Base-by-base conservation (phyloP, 1,139 yeast species). In the Groenewaldozyma auringiensis region DNA sequence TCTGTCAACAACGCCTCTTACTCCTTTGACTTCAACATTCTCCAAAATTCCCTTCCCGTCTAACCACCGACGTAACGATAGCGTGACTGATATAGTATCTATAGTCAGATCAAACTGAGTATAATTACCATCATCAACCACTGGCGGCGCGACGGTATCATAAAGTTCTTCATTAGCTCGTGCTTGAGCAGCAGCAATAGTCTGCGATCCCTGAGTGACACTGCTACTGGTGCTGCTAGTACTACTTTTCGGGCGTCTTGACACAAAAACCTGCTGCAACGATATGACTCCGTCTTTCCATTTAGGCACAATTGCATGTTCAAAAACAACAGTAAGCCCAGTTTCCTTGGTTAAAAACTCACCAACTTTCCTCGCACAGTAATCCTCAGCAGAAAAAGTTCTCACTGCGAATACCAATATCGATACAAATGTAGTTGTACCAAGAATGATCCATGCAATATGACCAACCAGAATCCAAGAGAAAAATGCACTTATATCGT, bases 391-490 rank as follows among this genome's bases (percentile, higher is more conserved):
- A 59, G 85, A 79, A 8, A 88, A 89, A 0, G 96, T 85, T 60
- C 88, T 88, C 63, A 83, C 68, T 2, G 92, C 75, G 61, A 81
- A 78, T n/a, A 92, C 73, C 1, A 88, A 71, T 44, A 87, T 59
- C 3, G 96, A 86, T 43, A 86, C 70, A 62, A 89, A 89, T 0
- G 96, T 86, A 2, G 98, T 92, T 8, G 97, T 89, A 14, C 89
- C 96, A 22, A 88, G 67, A 35, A 87, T 68, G 49, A 92, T 75
- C 64, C 94, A 70, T 11, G 87, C 65, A 2, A 83, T 81, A 59
- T 92, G 89, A 3, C 96, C 94, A 58, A 92, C 81, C 36, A 92
- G 75, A 27, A 92, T 68, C 96, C 97, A 88, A 4, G 95, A 85
- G 53, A 89, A 78, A 51, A 92, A 71, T 2, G 97, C 97, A 34